Evolutionary conservation across 805 yeast genomes (phyloP).

Genomic region (Yamadazyma philogaea): DNA sequence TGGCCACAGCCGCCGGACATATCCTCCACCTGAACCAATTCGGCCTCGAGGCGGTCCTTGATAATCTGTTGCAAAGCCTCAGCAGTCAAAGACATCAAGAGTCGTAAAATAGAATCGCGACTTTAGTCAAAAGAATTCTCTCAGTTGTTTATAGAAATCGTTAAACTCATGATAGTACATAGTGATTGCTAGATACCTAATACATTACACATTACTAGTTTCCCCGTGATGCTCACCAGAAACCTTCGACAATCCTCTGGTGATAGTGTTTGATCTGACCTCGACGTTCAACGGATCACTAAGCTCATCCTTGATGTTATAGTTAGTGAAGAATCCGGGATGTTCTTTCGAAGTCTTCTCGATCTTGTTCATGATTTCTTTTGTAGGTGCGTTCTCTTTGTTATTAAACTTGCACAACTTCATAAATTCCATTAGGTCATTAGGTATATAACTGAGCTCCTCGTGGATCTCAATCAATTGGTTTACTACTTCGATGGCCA

Average conservation of each 20-base stretch:
- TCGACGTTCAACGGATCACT: slow-evolving; percentile 21
- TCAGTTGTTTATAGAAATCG: too few relatives aligned
- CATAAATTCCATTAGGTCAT: slow-evolving; percentile 51
- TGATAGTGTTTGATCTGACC: slow-evolving; percentile 29
- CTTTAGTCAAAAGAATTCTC: too few relatives aligned
- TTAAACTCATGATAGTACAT: neutral
- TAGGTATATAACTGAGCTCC: slow-evolving; percentile 74
- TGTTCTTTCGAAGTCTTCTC: slow-evolving; percentile 32
- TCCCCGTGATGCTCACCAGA: slow-evolving; percentile 30
- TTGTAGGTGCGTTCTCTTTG: slow-evolving; percentile 24
- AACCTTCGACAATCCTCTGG: slow-evolving; percentile 29
- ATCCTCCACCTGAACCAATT: slow-evolving; percentile 69
- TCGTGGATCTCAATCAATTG: slow-evolving; percentile 78
- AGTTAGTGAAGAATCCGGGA: slow-evolving; percentile 26
- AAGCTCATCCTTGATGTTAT: slow-evolving; percentile 15
- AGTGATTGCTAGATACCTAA: neutral
- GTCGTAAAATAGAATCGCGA: neutral
- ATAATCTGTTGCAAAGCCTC: slow-evolving; percentile 48
- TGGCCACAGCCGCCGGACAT: slow-evolving; percentile 96
- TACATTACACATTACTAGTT: slow-evolving; percentile 18
- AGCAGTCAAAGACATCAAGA: slow-evolving; percentile 24
- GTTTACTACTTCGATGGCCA: slow-evolving; percentile 89
- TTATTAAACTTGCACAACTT: slow-evolving; percentile 30
- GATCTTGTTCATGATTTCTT: slow-evolving; percentile 34
- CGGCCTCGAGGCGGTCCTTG: slow-evolving; percentile 55